phyloP scores from a whole-genome alignment of 805 yeast species.

The Sporopachydermia lactativora region DNA sequence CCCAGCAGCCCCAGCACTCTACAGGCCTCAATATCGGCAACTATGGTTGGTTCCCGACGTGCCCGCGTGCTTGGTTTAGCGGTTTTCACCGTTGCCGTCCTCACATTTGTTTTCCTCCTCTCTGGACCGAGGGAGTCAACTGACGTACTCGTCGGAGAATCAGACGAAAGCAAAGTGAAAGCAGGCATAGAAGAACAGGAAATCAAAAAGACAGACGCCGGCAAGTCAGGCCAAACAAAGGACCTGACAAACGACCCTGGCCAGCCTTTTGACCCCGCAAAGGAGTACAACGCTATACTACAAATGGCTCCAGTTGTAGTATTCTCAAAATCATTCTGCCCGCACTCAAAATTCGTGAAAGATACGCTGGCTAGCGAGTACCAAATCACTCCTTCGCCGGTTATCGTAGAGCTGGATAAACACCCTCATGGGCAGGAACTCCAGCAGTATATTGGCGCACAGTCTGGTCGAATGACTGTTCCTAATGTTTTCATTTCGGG shows the following conservation, averaged over 20 bases:
- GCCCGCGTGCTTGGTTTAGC: constrained; percentile 28
- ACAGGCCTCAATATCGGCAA: too few species aligned
- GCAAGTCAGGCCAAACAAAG: constrained; percentile 6
- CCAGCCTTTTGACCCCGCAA: constrained; percentile 31
- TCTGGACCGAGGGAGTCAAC: constrained; percentile 9
- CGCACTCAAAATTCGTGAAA: constrained; percentile 63
- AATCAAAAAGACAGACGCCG: constrained; percentile 6
- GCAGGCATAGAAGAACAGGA: constrained; percentile 19
- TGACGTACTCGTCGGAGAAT: constrained; percentile 16
- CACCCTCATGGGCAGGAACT: constrained; percentile 64
- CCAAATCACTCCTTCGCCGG: constrained; percentile 56
- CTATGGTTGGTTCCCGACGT: constrained; percentile 20
- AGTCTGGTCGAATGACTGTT: constrained; percentile 75
- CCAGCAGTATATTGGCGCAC: constrained; percentile 53
- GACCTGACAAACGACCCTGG: constrained; percentile 15
- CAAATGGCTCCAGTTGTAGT: constrained; percentile 50
- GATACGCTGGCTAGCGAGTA: constrained; percentile 47
- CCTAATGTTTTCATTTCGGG: constrained; percentile 78
- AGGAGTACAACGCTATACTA: constrained; percentile 43
- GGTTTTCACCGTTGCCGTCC: constrained; percentile 23
- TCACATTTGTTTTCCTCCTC: constrained; percentile 21
- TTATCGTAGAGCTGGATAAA: constrained; percentile 68
- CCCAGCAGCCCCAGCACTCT: too few species aligned
- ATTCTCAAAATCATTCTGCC: constrained; percentile 42
- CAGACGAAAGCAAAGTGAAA: constrained; percentile 29